Percentiles rank a stretch among this genome's conserved stretches.
phyloP scores from a whole-genome alignment of 352 stramenopile species.

The Globisporangium perplexum region DNA sequence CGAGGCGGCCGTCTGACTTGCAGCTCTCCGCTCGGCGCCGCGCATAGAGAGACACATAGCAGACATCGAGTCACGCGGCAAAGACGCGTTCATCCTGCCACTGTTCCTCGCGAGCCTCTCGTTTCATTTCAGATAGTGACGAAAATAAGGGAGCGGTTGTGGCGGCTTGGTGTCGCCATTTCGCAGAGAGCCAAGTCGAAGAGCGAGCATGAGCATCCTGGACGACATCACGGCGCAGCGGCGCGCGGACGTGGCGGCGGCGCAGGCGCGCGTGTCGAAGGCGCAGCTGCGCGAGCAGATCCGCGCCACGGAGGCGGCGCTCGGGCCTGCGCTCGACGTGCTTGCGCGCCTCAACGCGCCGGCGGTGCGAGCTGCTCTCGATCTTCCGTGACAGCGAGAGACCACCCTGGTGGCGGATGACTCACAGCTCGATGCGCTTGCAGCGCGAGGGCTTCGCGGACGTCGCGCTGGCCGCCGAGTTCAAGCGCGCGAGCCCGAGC shows the following conservation, averaged over 20 bases:
- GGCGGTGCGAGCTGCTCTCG: slow-evolving; percentile 27
- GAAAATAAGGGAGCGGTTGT: neutral
- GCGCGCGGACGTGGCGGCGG: slow-evolving; percentile 53
- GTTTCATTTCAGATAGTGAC: neutral
- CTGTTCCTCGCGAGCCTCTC: too few species aligned
- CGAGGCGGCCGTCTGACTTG: neutral
- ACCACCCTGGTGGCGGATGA: neutral
- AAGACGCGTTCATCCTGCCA: too few species aligned
- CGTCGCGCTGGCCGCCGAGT: slow-evolving; percentile 96
- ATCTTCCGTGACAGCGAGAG: neutral
- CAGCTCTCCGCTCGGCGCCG: neutral
- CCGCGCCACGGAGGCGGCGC: slow-evolving; percentile 55
- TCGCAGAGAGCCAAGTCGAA: neutral
- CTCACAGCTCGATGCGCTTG: neutral
- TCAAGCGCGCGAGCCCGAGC: slow-evolving; percentile 96
- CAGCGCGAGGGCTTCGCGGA: slow-evolving; percentile 54
- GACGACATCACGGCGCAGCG: slow-evolving; percentile 76
- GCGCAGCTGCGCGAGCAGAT: slow-evolving; percentile 71
- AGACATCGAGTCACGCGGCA: neutral
- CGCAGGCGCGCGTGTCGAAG: slow-evolving; percentile 36
- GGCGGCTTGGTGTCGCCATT: neutral
- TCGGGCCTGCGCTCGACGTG: slow-evolving; percentile 87
- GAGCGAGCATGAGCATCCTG: slow-evolving; percentile 57
- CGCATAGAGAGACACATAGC: neutral
- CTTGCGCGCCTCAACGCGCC: slow-evolving; percentile 81